Evolutionary conservation across 2,329 filamentous ascomycete genomes (phyloP).

Genomic region (Tolypocladium endophyticum): DNA sequence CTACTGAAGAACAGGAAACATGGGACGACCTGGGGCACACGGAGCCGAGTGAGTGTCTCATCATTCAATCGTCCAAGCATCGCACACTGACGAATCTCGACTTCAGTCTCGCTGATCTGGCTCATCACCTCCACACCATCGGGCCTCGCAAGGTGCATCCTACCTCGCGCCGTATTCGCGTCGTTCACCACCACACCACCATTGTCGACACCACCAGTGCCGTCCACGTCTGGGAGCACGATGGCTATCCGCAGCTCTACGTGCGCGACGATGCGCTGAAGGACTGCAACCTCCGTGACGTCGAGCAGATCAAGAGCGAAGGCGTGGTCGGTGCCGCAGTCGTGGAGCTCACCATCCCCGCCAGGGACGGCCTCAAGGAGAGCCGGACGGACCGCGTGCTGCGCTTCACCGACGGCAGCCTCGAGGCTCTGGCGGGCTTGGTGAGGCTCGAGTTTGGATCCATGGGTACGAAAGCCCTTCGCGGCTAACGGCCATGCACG

Average conservation of each 20-base stretch:
- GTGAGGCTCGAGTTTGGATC: constrained; percentile 24
- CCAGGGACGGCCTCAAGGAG: constrained; percentile 11
- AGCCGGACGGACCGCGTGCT: constrained; percentile 21
- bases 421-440: constrained; percentile 20
- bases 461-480: constrained; percentile 15
- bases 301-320: constrained; percentile 13
- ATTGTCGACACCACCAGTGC: constrained; percentile 27
- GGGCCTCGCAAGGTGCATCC: constrained; percentile 13
- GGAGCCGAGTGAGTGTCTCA: constrained; percentile 6
- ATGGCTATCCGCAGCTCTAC: constrained; percentile 36
- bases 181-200: constrained; percentile 19
- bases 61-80: not conserved
- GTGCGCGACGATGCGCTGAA: constrained; percentile 20
- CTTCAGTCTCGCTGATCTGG: constrained; percentile 16
- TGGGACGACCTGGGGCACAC: constrained; percentile 6
- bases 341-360: constrained; percentile 18
- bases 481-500: not conserved
- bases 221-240: constrained; percentile 33
- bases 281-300: constrained; percentile 16
- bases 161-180: constrained; percentile 20
- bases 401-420: constrained; percentile 26
- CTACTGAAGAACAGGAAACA: not conserved
- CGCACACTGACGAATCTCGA: not conserved
- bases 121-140: constrained; percentile 12
- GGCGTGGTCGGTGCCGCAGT: constrained; percentile 16